Conservation (phyloP, 2,329 filamentous ascomycete species). For the Coniochaeta sp. region DNA sequence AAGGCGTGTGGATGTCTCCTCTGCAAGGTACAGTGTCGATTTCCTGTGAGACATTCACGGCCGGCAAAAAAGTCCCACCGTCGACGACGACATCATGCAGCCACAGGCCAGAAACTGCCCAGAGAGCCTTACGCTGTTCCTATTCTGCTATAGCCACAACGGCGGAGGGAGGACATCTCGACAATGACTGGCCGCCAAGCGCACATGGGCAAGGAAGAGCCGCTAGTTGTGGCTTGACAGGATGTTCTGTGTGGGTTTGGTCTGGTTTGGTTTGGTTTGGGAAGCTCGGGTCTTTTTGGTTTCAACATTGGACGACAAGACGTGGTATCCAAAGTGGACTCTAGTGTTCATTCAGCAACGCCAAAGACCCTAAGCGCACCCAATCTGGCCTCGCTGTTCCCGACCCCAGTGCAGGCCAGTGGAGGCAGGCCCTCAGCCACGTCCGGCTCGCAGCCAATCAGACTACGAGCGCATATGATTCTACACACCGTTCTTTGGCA, state of each 20-base stretch:
- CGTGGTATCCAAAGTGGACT: background rate
- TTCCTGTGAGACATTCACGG: background rate
- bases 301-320: background rate
- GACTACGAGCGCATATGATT: background rate
- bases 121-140: background rate
- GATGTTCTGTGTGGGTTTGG: background rate
- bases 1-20: background rate
- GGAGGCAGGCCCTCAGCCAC: conserved; percentile 2
- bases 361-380: conserved; percentile 1
- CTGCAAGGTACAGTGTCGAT: background rate
- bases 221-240: background rate
- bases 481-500: background rate
- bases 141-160: background rate
- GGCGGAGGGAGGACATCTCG: background rate
- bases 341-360: conserved; percentile 4
- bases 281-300: background rate
- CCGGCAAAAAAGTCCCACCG: background rate
- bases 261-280: background rate
- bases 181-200: background rate
- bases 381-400: conserved; percentile 1
- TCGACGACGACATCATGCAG: background rate
- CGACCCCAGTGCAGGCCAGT: background rate
- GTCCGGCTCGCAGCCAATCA: background rate
- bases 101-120: background rate
- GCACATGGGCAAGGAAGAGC: background rate